Base-by-base conservation (phyloP, 2,329 filamentous ascomycete genomes). In the Sarocladium oryzae region DNA sequence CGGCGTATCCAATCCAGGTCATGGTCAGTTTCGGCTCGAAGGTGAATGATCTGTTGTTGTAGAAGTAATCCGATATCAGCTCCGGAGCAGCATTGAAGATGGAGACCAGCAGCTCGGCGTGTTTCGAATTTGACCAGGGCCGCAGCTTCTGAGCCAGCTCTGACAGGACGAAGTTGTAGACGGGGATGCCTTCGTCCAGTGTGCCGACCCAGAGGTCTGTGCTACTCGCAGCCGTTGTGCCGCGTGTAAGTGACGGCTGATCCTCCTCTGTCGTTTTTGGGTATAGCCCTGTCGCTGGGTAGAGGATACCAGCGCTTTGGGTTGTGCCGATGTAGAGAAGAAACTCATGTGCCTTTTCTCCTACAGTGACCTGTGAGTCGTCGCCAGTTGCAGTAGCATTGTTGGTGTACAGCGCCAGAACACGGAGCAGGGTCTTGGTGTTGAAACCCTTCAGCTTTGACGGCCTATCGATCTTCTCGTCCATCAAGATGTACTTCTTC, bases 1-100 rank as follows among this genome's bases (percentile, higher is more conserved):
- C 84, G 0, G 90, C 89, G 63, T 95, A 96, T 37, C 92, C 91
- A 58, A 97, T 88, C 93, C 93, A 99, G 0, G 90, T 93, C 40
- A 90, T 85, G 2, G 90, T 93, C 4, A 95, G 76, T 63, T 96
- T 97, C 0, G 93, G 91, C 37, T 97, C 91, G 56, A 95, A 89
- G 0, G 85, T 82, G 60, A 97, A 93, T 51, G 85, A 81, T 54
- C 80, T 84, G 62, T 89, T 91, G 63, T 81, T 84, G 38, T 83
- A 75, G 62, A 96, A 97, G 65, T 95, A 99, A 60, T 90, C 84
- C 38, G 89, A 86, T 1, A 95, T 81, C 2, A 97, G 76, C 67
- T 97, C 93, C 1, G 95, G 92, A 0, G 86, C 88, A 7, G 81
- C 81, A 55, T 76, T 77, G 63, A 99, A 95, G 30, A 95, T 89